Percentiles rank a stretch among this genome's conserved stretches.
phyloP scores from a whole-genome alignment of 352 stramenopile species.

The Phytopythium mirpurense region DNA sequence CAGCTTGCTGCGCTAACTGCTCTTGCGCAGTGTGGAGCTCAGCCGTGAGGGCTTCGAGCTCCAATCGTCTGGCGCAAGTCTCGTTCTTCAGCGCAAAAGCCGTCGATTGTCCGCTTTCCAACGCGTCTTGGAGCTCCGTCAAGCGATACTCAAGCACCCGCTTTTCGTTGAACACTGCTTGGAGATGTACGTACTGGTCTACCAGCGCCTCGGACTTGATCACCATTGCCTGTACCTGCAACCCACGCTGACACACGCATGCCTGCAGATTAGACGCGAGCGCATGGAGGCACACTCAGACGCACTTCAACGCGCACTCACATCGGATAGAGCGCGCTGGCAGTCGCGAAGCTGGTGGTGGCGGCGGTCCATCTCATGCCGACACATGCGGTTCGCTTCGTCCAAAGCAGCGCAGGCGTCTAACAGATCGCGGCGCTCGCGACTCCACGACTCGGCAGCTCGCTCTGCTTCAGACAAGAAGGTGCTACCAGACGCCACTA shows the following conservation, averaged over 20 bases:
- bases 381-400: slow-evolving; percentile 22
- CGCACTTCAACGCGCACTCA: slow-evolving; percentile 1
- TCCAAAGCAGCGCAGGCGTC: slow-evolving; percentile 26
- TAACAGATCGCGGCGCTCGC: slow-evolving; percentile 28
- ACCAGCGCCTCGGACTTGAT: slow-evolving; percentile 16
- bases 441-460: slow-evolving; percentile 27
- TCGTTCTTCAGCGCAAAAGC: slow-evolving; percentile 19
- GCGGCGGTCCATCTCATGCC: slow-evolving; percentile 30
- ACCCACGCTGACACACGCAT: slow-evolving; percentile 12
- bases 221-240: slow-evolving; percentile 16
- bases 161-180: slow-evolving; percentile 15
- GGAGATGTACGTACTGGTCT: slow-evolving; percentile 18
- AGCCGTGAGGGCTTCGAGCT: background rate
- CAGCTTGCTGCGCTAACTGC: background rate
- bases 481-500: background rate
- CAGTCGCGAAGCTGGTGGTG: slow-evolving; percentile 20
- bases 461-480: slow-evolving; percentile 9
- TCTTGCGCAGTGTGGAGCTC: background rate
- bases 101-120: slow-evolving; percentile 9
- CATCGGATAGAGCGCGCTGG: slow-evolving; percentile 21
- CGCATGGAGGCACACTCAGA: background rate
- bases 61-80: slow-evolving; percentile 5
- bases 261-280: background rate
- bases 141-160: slow-evolving; percentile 20
- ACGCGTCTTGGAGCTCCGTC: slow-evolving; percentile 7